Conservation (phyloP, 108 stramenopile species). For the Nitzschia sp. region DNA sequence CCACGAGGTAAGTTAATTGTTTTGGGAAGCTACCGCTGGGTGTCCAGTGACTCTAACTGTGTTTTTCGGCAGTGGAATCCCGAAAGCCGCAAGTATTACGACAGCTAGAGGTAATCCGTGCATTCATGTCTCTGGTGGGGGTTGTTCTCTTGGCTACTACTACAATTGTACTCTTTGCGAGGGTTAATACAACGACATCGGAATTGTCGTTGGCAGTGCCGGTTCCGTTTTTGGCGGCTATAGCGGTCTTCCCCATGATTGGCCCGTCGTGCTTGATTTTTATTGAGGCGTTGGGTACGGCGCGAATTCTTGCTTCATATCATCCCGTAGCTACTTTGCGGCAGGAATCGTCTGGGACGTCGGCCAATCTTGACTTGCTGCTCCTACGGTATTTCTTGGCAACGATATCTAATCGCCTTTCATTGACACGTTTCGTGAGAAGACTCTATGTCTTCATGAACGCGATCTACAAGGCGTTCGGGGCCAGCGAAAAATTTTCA, state of each 20-base stretch:
- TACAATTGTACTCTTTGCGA: slow-evolving; percentile 41
- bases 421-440: slow-evolving; percentile 30
- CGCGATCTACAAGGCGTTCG: not conserved
- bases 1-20: slow-evolving; percentile 27
- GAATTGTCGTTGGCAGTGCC: slow-evolving; percentile 48
- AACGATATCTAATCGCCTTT: slow-evolving; percentile 56
- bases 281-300: slow-evolving; percentile 73
- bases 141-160: slow-evolving; percentile 45
- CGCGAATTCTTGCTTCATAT: slow-evolving; percentile 67
- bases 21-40: not conserved
- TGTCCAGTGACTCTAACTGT: not conserved
- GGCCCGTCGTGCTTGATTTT: slow-evolving; percentile 65
- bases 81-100: slow-evolving; percentile 60
- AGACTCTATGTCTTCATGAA: not conserved
- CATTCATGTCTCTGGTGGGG: slow-evolving; percentile 35
- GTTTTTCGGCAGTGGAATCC: slow-evolving; percentile 21
- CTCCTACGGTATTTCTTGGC: slow-evolving; percentile 64
- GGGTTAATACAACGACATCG: slow-evolving; percentile 30
- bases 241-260: slow-evolving; percentile 59
- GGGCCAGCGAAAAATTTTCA: not conserved
- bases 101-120: slow-evolving; percentile 57
- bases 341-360: slow-evolving; percentile 2
- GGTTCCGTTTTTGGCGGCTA: slow-evolving; percentile 63
- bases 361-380: slow-evolving; percentile 23
- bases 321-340: slow-evolving; percentile 58